These are phyloP conservation scores for Bassia scoparia DNA, from an alignment of 148 eudicot genomes.

Conservation along the genomic window DNA sequence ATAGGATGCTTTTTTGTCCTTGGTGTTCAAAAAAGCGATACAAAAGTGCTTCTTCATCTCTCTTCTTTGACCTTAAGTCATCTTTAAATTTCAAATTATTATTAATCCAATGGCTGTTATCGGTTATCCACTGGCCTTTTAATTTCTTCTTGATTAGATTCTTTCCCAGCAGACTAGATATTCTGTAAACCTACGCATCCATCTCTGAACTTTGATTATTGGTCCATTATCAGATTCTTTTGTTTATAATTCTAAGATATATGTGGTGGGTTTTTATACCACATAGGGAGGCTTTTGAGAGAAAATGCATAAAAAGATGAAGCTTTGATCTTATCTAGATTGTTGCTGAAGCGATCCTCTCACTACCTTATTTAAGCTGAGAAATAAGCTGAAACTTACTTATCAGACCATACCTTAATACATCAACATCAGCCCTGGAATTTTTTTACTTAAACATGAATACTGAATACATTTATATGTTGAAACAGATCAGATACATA, in stretches of 20 bases:
- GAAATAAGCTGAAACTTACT: no score
- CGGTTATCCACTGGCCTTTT: no score
- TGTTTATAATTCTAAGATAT: no score
- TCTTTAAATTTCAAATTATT: not conserved
- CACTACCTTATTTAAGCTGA: no score
- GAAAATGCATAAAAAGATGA: not conserved
- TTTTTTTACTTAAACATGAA: no score
- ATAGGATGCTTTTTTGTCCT: slow-evolving; percentile 75
- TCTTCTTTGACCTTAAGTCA: not conserved
- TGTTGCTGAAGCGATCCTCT: not conserved
- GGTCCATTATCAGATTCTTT: no score
- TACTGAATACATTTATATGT: not conserved
- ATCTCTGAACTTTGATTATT: not conserved
- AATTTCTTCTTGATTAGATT: no score
- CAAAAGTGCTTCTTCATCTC: slow-evolving; percentile 46
- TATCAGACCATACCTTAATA: not conserved
- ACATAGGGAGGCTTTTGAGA: not conserved
- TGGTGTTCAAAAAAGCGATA: slow-evolving; percentile 87
- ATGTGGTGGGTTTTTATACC: not conserved
- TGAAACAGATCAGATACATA: not conserved
- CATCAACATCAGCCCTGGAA: not conserved
- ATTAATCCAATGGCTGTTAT: not conserved
- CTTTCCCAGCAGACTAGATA: not conserved
- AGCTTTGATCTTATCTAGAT: not conserved
- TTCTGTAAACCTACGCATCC: not conserved